Evolutionary conservation across 192 early-diverging fungal species (phyloP).

Genomic region (Backusella tuberculispora): DNA sequence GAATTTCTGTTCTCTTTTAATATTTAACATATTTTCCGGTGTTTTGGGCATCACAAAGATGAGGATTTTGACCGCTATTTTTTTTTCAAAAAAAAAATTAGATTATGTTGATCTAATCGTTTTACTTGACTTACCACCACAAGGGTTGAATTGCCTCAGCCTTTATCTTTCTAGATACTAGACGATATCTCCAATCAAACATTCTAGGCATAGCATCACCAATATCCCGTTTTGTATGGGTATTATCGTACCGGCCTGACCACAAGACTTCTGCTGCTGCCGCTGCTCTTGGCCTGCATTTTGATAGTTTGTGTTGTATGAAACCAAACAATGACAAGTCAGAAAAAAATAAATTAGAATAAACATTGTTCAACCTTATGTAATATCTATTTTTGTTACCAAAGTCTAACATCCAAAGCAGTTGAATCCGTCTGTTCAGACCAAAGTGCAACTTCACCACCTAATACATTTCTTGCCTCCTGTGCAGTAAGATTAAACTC

Average conservation of each 20-base stretch:
- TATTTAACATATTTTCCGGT: background rate
- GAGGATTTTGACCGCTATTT: slow-evolving; percentile 24
- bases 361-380: background rate
- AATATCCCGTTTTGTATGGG: slow-evolving; percentile 54
- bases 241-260: slow-evolving; percentile 46
- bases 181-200: slow-evolving; percentile 73
- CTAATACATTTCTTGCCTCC: slow-evolving; percentile 63
- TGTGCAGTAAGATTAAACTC: slow-evolving; percentile 52
- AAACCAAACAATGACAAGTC: background rate
- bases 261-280: slow-evolving; percentile 67
- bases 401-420: slow-evolving; percentile 68
- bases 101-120: background rate
- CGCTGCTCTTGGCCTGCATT: slow-evolving; percentile 58
- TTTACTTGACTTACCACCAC: slow-evolving; percentile 34
- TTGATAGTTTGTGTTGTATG: slow-evolving; percentile 14
- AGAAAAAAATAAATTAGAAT: background rate
- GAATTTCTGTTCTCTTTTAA: background rate
- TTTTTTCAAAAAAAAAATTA: background rate
- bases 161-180: slow-evolving; percentile 65
- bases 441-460: slow-evolving; percentile 78
- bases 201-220: slow-evolving; percentile 66
- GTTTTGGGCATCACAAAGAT: slow-evolving; percentile 26
- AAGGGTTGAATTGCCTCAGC: slow-evolving; percentile 72
- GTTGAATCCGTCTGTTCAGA: slow-evolving; percentile 70
- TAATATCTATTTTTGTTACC: slow-evolving; percentile 40